Percentiles rank a stretch among this genome's conserved stretches.
Evolutionary conservation across 495 filamentous ascomycete species (phyloP).

Genomic region (Xylaria castorea): DNA sequence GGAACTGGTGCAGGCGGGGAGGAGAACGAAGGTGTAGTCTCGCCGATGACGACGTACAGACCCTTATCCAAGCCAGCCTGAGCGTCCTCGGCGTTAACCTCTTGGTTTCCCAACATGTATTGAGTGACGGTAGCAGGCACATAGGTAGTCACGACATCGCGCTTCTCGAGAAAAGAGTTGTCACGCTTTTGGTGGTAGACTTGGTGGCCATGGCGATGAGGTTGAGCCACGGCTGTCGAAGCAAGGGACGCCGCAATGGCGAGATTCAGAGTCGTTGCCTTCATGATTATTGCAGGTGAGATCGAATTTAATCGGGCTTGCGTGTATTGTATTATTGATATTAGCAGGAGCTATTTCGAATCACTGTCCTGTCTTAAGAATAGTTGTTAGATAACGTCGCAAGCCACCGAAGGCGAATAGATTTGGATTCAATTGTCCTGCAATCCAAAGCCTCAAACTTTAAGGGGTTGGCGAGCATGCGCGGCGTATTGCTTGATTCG

Average conservation of each 20-base stretch:
- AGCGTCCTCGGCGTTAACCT: slow-evolving; percentile 61
- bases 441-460: background rate
- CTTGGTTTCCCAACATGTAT: slow-evolving; percentile 65
- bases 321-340: background rate
- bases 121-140: slow-evolving; percentile 61
- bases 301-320: slow-evolving; percentile 22
- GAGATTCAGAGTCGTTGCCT: slow-evolving; percentile 47
- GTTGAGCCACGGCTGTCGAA: slow-evolving; percentile 51
- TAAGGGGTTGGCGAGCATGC: background rate
- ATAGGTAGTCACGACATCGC: slow-evolving; percentile 48
- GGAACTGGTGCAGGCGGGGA: slow-evolving; percentile 44
- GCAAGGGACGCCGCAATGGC: slow-evolving; percentile 57
- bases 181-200: slow-evolving; percentile 48
- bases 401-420: background rate
- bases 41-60: slow-evolving; percentile 56
- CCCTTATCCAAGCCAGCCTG: slow-evolving; percentile 68
- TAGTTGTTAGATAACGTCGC: slow-evolving; percentile 4
- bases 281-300: slow-evolving; percentile 51
- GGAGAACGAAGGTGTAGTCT: slow-evolving; percentile 51
- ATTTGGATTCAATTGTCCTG: background rate
- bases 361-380: background rate
- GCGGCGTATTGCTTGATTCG: background rate
- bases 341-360: background rate
- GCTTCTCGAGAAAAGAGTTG: slow-evolving; percentile 48
- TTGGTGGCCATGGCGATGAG: slow-evolving; percentile 54